Percentiles rank a stretch among this genome's conserved stretches.
phyloP scores from a whole-genome alignment of 2,329 filamentous ascomycete species.

The Alternaria arborescens region DNA sequence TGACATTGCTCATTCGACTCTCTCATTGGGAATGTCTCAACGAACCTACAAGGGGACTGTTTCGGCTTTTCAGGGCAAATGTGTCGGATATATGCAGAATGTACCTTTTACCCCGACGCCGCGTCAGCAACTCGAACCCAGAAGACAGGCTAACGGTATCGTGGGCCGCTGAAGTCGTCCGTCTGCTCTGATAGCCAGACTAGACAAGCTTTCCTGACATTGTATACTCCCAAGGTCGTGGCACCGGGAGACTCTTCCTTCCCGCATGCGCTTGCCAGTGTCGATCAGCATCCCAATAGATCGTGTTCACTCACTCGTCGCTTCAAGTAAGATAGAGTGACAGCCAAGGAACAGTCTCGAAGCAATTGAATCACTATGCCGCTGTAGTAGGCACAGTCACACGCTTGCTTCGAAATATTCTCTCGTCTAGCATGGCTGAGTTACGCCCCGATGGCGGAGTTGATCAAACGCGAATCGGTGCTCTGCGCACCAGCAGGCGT shows the following conservation, averaged over 20 bases:
- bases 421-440: slow-evolving; percentile 15
- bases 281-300: neutral
- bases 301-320: neutral
- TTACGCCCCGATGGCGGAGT: slow-evolving; percentile 22
- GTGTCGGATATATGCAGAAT: slow-evolving; percentile 17
- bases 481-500: neutral
- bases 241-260: slow-evolving; percentile 7
- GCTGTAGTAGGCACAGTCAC: slow-evolving; percentile 10
- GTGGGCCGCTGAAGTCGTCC: slow-evolving; percentile 12
- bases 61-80: slow-evolving; percentile 8
- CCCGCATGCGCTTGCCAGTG: neutral
- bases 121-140: slow-evolving; percentile 34
- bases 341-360: neutral
- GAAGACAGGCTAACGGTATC: slow-evolving; percentile 13
- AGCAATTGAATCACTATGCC: slow-evolving; percentile 4
- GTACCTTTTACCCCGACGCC: slow-evolving; percentile 26
- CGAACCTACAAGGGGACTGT: slow-evolving; percentile 5
- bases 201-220: slow-evolving; percentile 13
- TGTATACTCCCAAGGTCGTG: slow-evolving; percentile 1
- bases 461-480: slow-evolving; percentile 12
- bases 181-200: slow-evolving; percentile 2
- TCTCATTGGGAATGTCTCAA: slow-evolving; percentile 23
- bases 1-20: neutral
- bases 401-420: slow-evolving; percentile 12
- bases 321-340: neutral